phyloP scores from a whole-genome alignment of 257 asterid species.

The Ajuga chamaepitys region DNA sequence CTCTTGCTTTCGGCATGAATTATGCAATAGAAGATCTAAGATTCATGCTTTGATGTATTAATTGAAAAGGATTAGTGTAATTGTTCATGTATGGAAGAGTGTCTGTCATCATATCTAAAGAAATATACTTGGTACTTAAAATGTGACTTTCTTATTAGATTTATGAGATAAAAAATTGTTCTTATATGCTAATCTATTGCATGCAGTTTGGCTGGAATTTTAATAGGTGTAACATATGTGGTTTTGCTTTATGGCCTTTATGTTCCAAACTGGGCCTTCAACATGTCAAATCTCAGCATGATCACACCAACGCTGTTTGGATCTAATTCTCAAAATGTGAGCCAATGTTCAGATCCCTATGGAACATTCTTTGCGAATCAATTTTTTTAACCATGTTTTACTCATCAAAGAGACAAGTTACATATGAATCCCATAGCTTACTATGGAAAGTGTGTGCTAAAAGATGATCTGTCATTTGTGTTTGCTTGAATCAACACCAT shows the following conservation, averaged over 20 bases:
- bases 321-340: constrained; percentile 47
- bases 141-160: neutral
- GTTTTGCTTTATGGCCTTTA: constrained; percentile 62
- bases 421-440: neutral
- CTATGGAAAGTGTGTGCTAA: neutral
- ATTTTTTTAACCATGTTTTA: neutral
- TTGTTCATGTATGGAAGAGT: neutral
- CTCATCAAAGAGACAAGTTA: neutral
- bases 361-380: neutral
- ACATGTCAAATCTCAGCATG: constrained; percentile 30
- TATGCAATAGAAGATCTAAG: neutral
- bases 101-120: neutral
- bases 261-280: constrained; percentile 77
- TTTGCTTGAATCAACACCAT: neutral
- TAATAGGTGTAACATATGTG: constrained; percentile 48
- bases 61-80: neutral
- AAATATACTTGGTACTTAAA: neutral
- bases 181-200: constrained; percentile 17
- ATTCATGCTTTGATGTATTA: neutral
- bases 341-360: constrained; percentile 22
- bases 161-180: neutral
- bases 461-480: neutral
- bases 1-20: neutral
- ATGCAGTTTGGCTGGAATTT: constrained; percentile 49
- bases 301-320: constrained; percentile 28